Evolutionary conservation across 2,329 filamentous ascomycete genomes (phyloP).

Genomic region (Arthroderma uncinatum): DNA sequence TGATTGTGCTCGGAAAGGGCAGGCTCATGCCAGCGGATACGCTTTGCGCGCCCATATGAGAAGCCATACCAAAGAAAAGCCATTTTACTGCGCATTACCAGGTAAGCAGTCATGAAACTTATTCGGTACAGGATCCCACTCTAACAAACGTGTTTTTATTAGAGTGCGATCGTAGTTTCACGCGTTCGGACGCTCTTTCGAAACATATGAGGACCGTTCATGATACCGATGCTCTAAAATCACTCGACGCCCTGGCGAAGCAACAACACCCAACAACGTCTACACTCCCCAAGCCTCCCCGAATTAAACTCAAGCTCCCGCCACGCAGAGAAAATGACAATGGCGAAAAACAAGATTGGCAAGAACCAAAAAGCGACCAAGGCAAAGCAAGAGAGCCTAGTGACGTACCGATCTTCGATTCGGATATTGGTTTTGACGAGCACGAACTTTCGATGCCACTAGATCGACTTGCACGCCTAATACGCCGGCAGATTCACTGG

Average conservation of each 20-base stretch:
- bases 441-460: slow-evolving; percentile 34
- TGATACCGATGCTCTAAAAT: slow-evolving; percentile 86
- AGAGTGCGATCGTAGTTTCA: slow-evolving; percentile 98
- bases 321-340: slow-evolving; percentile 24
- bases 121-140: not conserved
- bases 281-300: slow-evolving; percentile 26
- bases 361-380: slow-evolving; percentile 22
- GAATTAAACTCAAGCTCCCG: slow-evolving; percentile 34
- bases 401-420: slow-evolving; percentile 26
- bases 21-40: slow-evolving; percentile 89
- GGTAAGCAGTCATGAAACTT: slow-evolving; percentile 43
- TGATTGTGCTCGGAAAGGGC: slow-evolving; percentile 76
- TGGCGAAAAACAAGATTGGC: slow-evolving; percentile 17
- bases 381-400: slow-evolving; percentile 27
- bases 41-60: slow-evolving; percentile 95
- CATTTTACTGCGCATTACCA: slow-evolving; percentile 90
- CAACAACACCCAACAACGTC: slow-evolving; percentile 21
- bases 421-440: slow-evolving; percentile 34
- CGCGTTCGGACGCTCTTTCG: slow-evolving; percentile 83
- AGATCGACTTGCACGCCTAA: slow-evolving; percentile 34
- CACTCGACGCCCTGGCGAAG: slow-evolving; percentile 40
- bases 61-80: slow-evolving; percentile 95
- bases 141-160: not conserved
- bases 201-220: slow-evolving; percentile 99
- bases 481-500: slow-evolving; percentile 40